Conservation (phyloP, 192 early-diverging fungal species). For the Chytriomyces confervae region DNA sequence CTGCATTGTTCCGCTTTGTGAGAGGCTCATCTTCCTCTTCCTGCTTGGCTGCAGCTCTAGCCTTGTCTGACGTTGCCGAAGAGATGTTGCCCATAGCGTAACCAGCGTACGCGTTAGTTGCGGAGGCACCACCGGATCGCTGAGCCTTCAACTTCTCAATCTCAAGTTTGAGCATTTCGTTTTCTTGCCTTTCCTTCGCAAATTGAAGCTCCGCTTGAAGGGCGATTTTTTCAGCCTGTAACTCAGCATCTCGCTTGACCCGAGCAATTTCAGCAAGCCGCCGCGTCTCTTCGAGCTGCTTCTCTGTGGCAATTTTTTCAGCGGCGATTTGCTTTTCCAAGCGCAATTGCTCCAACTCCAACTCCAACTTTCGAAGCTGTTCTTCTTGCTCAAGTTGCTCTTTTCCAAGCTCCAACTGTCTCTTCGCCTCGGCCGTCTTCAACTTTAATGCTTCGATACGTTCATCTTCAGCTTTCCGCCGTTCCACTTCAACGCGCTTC, state of each 20-base stretch:
- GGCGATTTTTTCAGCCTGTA: slow-evolving; percentile 21
- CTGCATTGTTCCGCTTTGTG: not conserved
- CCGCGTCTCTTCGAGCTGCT: slow-evolving; percentile 19
- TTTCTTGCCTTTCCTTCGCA: slow-evolving; percentile 29
- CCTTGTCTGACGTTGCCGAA: not conserved
- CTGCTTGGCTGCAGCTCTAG: not conserved
- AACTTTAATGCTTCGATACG: slow-evolving; percentile 19
- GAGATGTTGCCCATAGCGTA: slow-evolving; percentile 16
- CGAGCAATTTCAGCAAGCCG: slow-evolving; percentile 22
- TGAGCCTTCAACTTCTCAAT: slow-evolving; percentile 24
- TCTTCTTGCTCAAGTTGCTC: slow-evolving; percentile 25
- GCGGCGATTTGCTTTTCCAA: slow-evolving; percentile 6
- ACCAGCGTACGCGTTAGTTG: not conserved
- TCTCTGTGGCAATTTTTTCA: slow-evolving; percentile 20
- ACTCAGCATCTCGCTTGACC: slow-evolving; percentile 27
- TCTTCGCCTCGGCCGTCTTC: slow-evolving; percentile 16
- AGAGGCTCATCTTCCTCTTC: slow-evolving; percentile 29
- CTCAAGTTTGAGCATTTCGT: slow-evolving; percentile 31
- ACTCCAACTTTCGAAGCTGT: slow-evolving; percentile 10
- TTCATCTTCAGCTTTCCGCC: slow-evolving; percentile 19
- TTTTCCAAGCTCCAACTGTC: slow-evolving; percentile 31
- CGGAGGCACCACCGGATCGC: not conserved
- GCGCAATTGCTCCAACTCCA: slow-evolving; percentile 16
- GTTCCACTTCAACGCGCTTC: slow-evolving; percentile 13
- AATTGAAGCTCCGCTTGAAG: slow-evolving; percentile 31